These are phyloP conservation scores for Geotrichum phurueaensis DNA, from an alignment of 1,139 yeast species.

Conservation along the genomic window DNA sequence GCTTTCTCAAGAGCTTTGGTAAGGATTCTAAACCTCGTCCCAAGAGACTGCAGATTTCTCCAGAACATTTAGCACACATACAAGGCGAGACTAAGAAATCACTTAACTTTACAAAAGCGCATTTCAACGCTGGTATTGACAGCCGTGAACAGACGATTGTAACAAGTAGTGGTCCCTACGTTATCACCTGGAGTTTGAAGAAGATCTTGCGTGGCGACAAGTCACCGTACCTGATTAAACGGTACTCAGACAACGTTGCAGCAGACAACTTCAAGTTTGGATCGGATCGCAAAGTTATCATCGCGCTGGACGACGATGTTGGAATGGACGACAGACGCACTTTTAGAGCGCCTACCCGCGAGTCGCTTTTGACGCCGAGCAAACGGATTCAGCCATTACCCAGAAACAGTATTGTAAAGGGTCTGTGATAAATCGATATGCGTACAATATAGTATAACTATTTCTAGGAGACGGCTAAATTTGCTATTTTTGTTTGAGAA, in stretches of 20 bases:
- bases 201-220: conserved; percentile 50
- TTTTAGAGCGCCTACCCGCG: conserved; percentile 52
- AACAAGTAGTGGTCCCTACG: conserved; percentile 74
- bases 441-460: background rate
- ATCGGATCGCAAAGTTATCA: conserved; percentile 60
- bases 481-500: background rate
- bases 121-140: conserved; percentile 63
- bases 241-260: conserved; percentile 57
- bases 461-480: background rate
- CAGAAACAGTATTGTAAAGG: conserved; percentile 33
- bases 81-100: conserved; percentile 47
- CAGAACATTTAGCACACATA: conserved; percentile 69
- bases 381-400: conserved; percentile 27
- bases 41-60: conserved; percentile 57
- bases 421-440: conserved; percentile 25
- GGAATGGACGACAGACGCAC: conserved; percentile 54
- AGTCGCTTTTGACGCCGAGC: conserved; percentile 38
- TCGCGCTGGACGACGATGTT: conserved; percentile 68
- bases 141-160: conserved; percentile 65
- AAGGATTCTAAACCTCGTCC: conserved; percentile 65
- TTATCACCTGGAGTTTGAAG: conserved; percentile 72
- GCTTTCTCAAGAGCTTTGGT: conserved; percentile 61
- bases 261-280: conserved; percentile 78
- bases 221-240: conserved; percentile 57
- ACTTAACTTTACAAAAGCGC: conserved; percentile 62